These are phyloP conservation scores for Trichoderma citrinoviride DNA, from an alignment of 2,329 filamentous ascomycete species.

Conservation along the genomic window DNA sequence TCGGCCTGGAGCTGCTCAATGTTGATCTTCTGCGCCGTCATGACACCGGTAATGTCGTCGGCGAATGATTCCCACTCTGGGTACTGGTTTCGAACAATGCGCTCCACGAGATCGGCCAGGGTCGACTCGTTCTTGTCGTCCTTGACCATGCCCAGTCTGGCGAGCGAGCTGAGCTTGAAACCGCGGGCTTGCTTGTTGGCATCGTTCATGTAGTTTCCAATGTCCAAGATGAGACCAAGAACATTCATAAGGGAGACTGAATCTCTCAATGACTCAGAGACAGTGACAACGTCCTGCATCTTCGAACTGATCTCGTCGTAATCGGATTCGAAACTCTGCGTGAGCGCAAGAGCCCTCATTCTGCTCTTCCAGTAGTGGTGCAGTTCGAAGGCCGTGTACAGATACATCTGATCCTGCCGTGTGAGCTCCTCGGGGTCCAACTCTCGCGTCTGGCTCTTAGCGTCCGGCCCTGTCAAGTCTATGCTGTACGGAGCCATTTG, in stretches of 20 bases:
- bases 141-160: slow-evolving; percentile 93
- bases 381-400: slow-evolving; percentile 89
- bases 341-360: slow-evolving; percentile 86
- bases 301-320: slow-evolving; percentile 89
- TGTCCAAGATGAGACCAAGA: slow-evolving; percentile 90
- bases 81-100: slow-evolving; percentile 94
- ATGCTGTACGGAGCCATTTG: slow-evolving; percentile 93
- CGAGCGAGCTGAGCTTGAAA: slow-evolving; percentile 95
- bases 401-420: slow-evolving; percentile 90
- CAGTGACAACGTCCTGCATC: slow-evolving; percentile 78
- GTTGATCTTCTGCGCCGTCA: slow-evolving; percentile 83
- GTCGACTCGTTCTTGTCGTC: slow-evolving; percentile 98
- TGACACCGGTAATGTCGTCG: slow-evolving; percentile 77
- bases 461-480: slow-evolving; percentile 90
- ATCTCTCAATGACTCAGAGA: slow-evolving; percentile 85
- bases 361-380: slow-evolving; percentile 98
- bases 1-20: slow-evolving; percentile 87
- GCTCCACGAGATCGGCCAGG: slow-evolving; percentile 91
- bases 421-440: slow-evolving; percentile 85
- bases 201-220: slow-evolving; percentile 99
- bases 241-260: slow-evolving; percentile 95
- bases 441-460: slow-evolving; percentile 73
- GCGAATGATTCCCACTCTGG: slow-evolving; percentile 90
- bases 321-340: slow-evolving; percentile 77
- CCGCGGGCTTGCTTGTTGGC: slow-evolving; percentile 96